Evolutionary conservation across 2,329 filamentous ascomycete genomes (phyloP).

Genomic region (Penicillium sp.): DNA sequence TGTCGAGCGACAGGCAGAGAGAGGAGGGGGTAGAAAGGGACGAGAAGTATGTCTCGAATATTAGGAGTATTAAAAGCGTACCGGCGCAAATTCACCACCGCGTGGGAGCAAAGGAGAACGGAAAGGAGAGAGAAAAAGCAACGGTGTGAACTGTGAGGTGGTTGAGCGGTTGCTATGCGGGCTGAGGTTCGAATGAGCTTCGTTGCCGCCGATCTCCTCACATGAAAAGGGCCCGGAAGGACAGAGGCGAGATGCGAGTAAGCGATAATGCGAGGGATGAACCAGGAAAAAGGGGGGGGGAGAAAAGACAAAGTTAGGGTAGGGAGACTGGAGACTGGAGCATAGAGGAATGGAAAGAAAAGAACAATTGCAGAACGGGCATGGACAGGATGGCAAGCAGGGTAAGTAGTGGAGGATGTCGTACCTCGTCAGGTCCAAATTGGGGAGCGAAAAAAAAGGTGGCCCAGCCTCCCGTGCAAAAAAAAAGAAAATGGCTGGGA

Average conservation of each 20-base stretch:
- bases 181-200: conserved; percentile 13
- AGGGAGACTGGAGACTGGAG: not conserved
- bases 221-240: conserved; percentile 19
- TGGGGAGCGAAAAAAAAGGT: not conserved
- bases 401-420: not conserved
- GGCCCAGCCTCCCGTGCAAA: conserved; percentile 21
- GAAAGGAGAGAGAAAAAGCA: conserved; percentile 14
- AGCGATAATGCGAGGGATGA: conserved; percentile 16
- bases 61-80: conserved; percentile 20
- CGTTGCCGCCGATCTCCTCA: conserved; percentile 28
- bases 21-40: conserved; percentile 16
- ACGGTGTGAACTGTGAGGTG: conserved; percentile 9
- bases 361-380: not conserved
- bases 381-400: not conserved
- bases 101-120: conserved; percentile 12
- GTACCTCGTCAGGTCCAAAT: not conserved
- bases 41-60: conserved; percentile 11
- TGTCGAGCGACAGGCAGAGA: conserved; percentile 9
- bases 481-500: conserved; percentile 28
- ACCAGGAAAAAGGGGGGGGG: not conserved
- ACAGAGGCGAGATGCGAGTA: conserved; percentile 9
- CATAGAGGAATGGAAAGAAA: not conserved
- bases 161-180: conserved; percentile 15
- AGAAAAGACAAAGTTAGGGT: not conserved
- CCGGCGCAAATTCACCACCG: conserved; percentile 25